Conservation (phyloP, 108 stramenopile genomes). For the Aurantiochytrium sp. region DNA sequence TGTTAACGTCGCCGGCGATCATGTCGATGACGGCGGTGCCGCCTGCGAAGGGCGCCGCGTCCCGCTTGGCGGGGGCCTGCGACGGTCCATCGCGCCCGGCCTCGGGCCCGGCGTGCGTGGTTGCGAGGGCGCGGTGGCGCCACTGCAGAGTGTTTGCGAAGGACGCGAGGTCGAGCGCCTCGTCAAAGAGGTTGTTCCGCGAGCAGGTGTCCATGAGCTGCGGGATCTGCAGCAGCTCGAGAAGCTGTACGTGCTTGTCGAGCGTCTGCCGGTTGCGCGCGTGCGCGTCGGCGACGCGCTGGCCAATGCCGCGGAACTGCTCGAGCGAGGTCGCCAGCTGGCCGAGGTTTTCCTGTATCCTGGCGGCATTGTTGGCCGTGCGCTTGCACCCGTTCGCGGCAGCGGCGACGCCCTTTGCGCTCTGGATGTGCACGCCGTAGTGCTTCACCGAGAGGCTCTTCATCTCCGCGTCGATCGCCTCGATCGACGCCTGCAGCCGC, state of each 20-base stretch:
- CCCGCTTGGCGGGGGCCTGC: neutral
- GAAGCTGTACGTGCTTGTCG: conserved; percentile 6
- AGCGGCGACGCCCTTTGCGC: neutral
- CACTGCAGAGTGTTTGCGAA: neutral
- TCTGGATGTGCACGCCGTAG: conserved; percentile 14
- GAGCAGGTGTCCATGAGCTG: conserved; percentile 41
- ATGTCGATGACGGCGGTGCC: conserved; percentile 1
- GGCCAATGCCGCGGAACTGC: neutral
- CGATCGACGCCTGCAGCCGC: neutral
- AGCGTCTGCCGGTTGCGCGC: neutral
- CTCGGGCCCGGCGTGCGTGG: neutral
- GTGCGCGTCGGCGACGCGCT: conserved; percentile 5
- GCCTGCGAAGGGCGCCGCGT: neutral
- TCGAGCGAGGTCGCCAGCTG: neutral
- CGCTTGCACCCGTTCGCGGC: neutral
- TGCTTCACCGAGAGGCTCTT: conserved; percentile 19
- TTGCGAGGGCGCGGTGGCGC: neutral
- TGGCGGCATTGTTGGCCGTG: neutral
- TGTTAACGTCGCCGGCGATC: neutral
- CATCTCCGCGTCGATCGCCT: neutral
- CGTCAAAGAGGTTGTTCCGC: conserved; percentile 32
- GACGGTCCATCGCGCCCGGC: neutral
- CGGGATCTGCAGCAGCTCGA: conserved; percentile 42
- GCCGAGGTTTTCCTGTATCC: neutral
- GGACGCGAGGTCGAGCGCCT: conserved; percentile 34